Evolutionary conservation across 1,284 basidiomycete genomes (phyloP), one percentile per base, ranked within the genome.

Genomic region (Vanrija sp.): DNA sequence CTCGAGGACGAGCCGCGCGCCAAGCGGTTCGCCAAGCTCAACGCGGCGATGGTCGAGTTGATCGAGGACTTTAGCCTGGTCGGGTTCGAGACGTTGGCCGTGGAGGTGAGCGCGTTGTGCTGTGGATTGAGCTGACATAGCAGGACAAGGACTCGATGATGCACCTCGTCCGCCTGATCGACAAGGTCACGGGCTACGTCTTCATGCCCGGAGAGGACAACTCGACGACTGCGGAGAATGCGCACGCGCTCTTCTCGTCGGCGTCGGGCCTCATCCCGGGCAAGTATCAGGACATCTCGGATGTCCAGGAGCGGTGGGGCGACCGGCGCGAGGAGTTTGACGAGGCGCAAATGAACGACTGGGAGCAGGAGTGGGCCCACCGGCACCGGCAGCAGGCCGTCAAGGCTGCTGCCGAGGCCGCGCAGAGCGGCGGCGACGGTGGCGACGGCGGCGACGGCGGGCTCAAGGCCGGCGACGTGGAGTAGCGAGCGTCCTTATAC

Each of bases 51-150:
- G 69, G 88, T 90, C 60, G 93, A 90, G 34, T 77, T 98, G 21
- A 85, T 98, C 38, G 93, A 98, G 71, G 95, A 98, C 71, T 98
- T 87, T 73, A 83, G 86, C n/a, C 82, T 98, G 12, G 93, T 98
- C 25, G 88, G 89, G 0, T 98, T 99, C 67, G 95, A 98, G 78
- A 98, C 96, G 0, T 82, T 99, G 0, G 94, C 93, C 0, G 91
- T 97, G 15, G 93, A 97, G 81, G 89, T 89, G 62, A 54, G 82
- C 56, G 10, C 16, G 12, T n/a, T 3, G 21, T 6, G 29, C n/a
- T 29, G 7, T n/a, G 23, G 19, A 9, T 23, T 38, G n/a, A 38
- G 21, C 49, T 53, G 18, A 25, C 29, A 15, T 21, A 12, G 7
- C 65, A 91, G 87, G 93, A 97, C 74, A 96, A 94, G 75, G 80